Base-by-base conservation (phyloP, 352 stramenopile genomes). In the Pythium oligandrum region DNA sequence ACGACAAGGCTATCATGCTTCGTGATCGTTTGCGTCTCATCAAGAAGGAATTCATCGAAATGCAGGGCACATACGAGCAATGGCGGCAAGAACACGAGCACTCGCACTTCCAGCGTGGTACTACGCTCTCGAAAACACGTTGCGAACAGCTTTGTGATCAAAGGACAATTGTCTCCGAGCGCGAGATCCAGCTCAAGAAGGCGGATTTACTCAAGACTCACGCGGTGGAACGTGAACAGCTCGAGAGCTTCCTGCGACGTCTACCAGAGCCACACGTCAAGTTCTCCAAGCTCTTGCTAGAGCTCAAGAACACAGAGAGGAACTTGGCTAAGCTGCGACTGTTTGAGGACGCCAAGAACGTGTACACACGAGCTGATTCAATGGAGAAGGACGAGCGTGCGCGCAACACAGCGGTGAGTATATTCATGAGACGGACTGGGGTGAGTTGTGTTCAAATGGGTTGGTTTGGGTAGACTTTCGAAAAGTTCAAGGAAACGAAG, bases 261-360 rank as follows among this genome's bases (percentile, higher is more conserved):
- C 63, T 91, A 6, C 68, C 74, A 3, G 71, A 84, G 55, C 75
- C 80, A 2, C 74, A 73, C 38, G 66, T 75, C 49, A 91, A 91
- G 61, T 84, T 84, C 45, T 88, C 80, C 10, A 85, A 64, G n/a
- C 36, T 86, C 11, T 46, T 91, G 12, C 66, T 91, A 9, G 78
- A 91, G 43, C 59, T 89, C 5, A 85, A 88, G 44, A 76, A 83
- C 45, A 88, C 80, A 6, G 78, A 91, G 52, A 78, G 77, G 48
- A 88, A 75, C 45, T 44, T 91, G 49, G 61, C 80, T 1, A 65
- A 63, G 1, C 53, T 91, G 6, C 69, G 71, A 32, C 63, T 89
- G 33, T 91, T 88, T 48, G 80, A 91, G 53, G 78, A 91, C 42
- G 80, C 80, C 10, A 83, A 83, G 48, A 91, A 75, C 39, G 80